Evolutionary conservation across 2,329 filamentous ascomycete genomes (phyloP), one percentile per base, ranked within the genome.

Genomic region (Fusarium dimerum): DNA sequence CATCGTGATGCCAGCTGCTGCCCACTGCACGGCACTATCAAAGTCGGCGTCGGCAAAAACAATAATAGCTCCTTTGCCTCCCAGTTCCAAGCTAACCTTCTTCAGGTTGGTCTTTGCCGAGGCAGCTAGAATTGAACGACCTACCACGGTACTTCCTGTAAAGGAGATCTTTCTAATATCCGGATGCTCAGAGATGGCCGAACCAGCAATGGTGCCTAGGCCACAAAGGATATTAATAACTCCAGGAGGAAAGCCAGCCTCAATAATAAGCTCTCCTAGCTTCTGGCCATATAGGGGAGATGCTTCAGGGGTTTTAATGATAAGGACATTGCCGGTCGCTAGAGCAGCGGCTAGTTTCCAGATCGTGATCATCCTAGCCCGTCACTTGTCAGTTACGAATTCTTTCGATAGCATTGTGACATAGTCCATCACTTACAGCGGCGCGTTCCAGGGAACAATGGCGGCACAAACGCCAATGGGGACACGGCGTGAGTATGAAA

Each of bases 371-470:
- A 59, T 57, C 3, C 56, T 59, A 16, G 4, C 6, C n/a, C n/a
- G n/a, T n/a, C n/a, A n/a, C n/a, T n/a, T n/a, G n/a, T n/a, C n/a
- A n/a, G n/a, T n/a, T n/a, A n/a, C n/a, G n/a, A n/a, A n/a, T n/a
- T n/a, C n/a, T n/a, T n/a, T n/a, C n/a, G n/a, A n/a, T n/a, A n/a
- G n/a, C n/a, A n/a, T n/a, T n/a, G n/a, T n/a, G n/a, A n/a, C n/a
- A n/a, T n/a, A n/a, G n/a, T n/a, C n/a, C n/a, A n/a, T n/a, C 26
- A 10, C 50, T 52, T 29, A 57, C 56, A 59, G 45, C 83, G 87
- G 87, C 57, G 85, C 89, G 68, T 90, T 90, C 86, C 87, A 90
- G 2, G 86, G 86, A 53, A 89, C 89, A 51, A 90, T 89, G 66
- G 77, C 75, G 3, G 79, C 87, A 55, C 86, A 87, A 1, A 90